Evolutionary conservation across 2,329 filamentous ascomycete species (phyloP).

Genomic region (Verticillium isaacii): DNA sequence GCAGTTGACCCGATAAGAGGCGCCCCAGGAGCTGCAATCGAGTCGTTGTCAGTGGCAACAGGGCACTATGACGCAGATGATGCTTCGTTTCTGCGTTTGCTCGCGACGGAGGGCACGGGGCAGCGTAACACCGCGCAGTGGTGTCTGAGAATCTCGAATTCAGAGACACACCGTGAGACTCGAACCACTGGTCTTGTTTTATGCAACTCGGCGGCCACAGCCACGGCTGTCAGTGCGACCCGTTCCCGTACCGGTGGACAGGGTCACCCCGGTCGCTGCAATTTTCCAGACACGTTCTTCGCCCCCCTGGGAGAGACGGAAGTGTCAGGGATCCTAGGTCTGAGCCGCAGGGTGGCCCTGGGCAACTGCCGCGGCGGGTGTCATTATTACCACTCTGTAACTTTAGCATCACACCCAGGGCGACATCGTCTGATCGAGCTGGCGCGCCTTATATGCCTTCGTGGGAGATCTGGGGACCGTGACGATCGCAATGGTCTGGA

Average conservation of each 20-base stretch:
- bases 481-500: background rate
- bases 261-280: conserved; percentile 10
- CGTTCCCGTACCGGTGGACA: conserved; percentile 3
- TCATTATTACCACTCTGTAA: conserved; percentile 8
- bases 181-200: background rate
- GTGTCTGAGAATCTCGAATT: background rate
- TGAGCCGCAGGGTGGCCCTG: background rate
- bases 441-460: background rate
- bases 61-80: background rate
- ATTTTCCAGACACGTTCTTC: conserved; percentile 9
- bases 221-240: background rate
- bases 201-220: background rate
- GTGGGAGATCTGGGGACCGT: background rate
- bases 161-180: background rate
- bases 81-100: background rate
- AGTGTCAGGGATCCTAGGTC: conserved; percentile 5
- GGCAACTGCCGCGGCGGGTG: conserved; percentile 6
- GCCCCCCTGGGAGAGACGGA: background rate
- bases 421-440: background rate
- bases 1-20: background rate
- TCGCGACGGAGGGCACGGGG: background rate
- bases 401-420: conserved; percentile 2
- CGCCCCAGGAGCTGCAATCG: background rate
- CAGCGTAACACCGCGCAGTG: background rate
- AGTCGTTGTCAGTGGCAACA: background rate